Conservation (phyloP, 805 yeast genomes). For the Schwanniomyces occidentalis region DNA sequence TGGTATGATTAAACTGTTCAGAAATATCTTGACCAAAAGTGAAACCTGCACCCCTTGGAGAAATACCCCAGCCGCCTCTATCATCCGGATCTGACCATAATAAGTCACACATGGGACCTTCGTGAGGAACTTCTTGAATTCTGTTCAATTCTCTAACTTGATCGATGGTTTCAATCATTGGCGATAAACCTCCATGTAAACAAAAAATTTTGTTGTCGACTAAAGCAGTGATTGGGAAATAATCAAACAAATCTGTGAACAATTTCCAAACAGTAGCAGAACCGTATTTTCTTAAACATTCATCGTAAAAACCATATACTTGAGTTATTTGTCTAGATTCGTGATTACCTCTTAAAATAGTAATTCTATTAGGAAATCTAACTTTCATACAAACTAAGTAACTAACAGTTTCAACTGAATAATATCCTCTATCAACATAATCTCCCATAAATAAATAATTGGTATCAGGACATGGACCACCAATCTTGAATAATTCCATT, state of each 20-base stretch:
- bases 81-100: slow-evolving; percentile 98
- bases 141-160: slow-evolving; percentile 89
- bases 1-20: slow-evolving; percentile 90
- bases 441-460: slow-evolving; percentile 54
- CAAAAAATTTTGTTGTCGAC: slow-evolving; percentile 91
- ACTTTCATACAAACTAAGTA: slow-evolving; percentile 89
- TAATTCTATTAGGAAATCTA: slow-evolving; percentile 86
- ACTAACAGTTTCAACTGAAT: slow-evolving; percentile 89
- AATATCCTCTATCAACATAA: slow-evolving; percentile 89
- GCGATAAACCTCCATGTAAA: slow-evolving; percentile 92
- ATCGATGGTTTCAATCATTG: slow-evolving; percentile 90
- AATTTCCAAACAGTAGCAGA: slow-evolving; percentile 91
- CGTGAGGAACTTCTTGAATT: slow-evolving; percentile 95
- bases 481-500: slow-evolving; percentile 89
- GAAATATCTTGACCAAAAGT: slow-evolving; percentile 95
- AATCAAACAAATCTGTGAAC: slow-evolving; percentile 89
- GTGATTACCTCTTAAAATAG: slow-evolving; percentile 91
- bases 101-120: slow-evolving; percentile 96
- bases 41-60: slow-evolving; percentile 98
- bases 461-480: slow-evolving; percentile 58
- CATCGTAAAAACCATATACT: slow-evolving; percentile 94
- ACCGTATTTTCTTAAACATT: slow-evolving; percentile 90
- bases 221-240: slow-evolving; percentile 89
- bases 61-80: slow-evolving; percentile 96
- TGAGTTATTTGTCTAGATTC: slow-evolving; percentile 96